phyloP scores from a whole-genome alignment of 345 rosid genomes.

The Salix purpurea region DNA sequence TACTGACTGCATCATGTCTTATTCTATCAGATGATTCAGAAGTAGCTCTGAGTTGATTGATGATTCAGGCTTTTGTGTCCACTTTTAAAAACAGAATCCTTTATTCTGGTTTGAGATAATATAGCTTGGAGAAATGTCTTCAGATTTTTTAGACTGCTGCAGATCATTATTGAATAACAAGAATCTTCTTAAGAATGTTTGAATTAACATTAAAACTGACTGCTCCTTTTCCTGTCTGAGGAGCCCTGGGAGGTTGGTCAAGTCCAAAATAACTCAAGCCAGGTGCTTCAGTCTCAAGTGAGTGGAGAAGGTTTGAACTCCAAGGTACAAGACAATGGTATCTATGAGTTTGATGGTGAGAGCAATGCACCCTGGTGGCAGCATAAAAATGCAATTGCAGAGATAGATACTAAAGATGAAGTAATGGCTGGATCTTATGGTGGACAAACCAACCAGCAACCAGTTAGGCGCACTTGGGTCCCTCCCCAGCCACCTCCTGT shows the following conservation, averaged over 20 bases:
- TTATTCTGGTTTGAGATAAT: background rate
- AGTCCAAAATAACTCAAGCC: conserved; percentile 42
- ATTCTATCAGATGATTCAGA: background rate
- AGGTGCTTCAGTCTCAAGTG: conserved; percentile 29
- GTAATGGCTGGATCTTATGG: conserved; percentile 29
- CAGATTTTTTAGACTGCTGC: background rate
- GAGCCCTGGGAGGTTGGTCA: conserved; percentile 82
- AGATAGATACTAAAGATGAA: conserved; percentile 57
- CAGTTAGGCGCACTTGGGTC: conserved; percentile 71
- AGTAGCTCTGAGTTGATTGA: background rate
- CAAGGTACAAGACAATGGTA: conserved; percentile 39
- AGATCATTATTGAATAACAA: background rate
- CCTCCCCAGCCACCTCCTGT: conserved; percentile 97
- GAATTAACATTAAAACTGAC: conserved; percentile 1
- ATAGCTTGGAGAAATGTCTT: background rate
- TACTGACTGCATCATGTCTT: background rate
- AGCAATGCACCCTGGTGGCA: conserved; percentile 65
- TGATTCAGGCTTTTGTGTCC: background rate
- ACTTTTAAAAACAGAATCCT: background rate
- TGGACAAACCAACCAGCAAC: conserved; percentile 40
- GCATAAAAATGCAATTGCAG: conserved; percentile 57
- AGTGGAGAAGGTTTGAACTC: conserved; percentile 35
- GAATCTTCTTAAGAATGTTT: background rate
- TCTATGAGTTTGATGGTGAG: conserved; percentile 35
- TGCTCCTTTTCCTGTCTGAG: conserved; percentile 3